These are phyloP conservation scores for Mucor velutinosus DNA, from an alignment of 371 early-diverging fungal species.

Conservation along the genomic window DNA sequence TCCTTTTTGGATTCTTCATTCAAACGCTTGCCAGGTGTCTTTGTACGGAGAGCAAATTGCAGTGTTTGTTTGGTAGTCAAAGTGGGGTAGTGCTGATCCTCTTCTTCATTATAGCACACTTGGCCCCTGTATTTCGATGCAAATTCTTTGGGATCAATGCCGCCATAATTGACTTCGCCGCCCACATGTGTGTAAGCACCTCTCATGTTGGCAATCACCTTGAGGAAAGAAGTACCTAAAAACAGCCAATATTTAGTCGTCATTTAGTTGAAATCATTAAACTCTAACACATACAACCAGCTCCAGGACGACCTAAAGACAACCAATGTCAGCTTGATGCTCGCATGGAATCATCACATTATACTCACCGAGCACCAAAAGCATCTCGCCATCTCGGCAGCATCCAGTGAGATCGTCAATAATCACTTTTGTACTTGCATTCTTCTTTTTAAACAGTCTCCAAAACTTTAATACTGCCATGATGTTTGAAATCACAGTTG, in stretches of 20 bases:
- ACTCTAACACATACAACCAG: slow-evolving; percentile 50
- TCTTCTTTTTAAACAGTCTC: slow-evolving; percentile 23
- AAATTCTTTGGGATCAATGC: slow-evolving; percentile 61
- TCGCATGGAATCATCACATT: no score
- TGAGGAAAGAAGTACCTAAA: slow-evolving; percentile 68
- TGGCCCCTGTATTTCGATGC: slow-evolving; percentile 58
- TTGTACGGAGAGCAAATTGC: slow-evolving; percentile 64
- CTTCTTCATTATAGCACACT: slow-evolving; percentile 71
- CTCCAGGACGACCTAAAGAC: slow-evolving; percentile 67
- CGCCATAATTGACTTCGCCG: slow-evolving; percentile 65
- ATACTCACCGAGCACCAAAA: slow-evolving; percentile 43
- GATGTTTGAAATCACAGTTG: slow-evolving; percentile 23
- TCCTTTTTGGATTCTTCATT: slow-evolving; percentile 39
- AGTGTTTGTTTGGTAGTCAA: slow-evolving; percentile 71
- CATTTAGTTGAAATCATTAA: no score
- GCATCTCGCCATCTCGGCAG: slow-evolving; percentile 73
- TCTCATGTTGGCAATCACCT: slow-evolving; percentile 66
- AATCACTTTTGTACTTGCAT: slow-evolving; percentile 36
- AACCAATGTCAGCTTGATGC: no score
- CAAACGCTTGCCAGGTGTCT: slow-evolving; percentile 62
- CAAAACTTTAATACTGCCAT: slow-evolving; percentile 36
- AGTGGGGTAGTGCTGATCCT: slow-evolving; percentile 73
- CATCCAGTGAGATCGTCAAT: slow-evolving; percentile 61
- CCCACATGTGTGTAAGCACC: slow-evolving; percentile 55
- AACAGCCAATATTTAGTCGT: no score